A percentile compares a stretch with the other conserved stretches of the same genome.
These are phyloP conservation scores for Echinosophora koreensis DNA, from an alignment of 306 rosid species.

Conservation along the genomic window DNA sequence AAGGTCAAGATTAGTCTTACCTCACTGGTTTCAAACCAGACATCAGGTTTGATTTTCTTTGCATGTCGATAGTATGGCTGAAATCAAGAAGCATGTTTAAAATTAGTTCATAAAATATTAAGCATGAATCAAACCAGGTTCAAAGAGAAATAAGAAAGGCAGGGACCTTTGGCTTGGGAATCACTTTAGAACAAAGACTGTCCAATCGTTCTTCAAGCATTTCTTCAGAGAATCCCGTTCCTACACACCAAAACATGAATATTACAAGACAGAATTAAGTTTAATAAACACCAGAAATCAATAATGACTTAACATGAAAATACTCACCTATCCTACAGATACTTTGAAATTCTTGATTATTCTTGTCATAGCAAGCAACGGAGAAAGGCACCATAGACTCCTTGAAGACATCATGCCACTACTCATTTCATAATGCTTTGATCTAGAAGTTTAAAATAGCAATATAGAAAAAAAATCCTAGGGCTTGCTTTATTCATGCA, in stretches of 20 bases:
- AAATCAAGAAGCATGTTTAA: slow-evolving; percentile 41
- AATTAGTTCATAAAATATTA: slow-evolving; percentile 41
- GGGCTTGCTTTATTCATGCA: slow-evolving; percentile 19
- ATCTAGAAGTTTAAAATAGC: slow-evolving; percentile 28
- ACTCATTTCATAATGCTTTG: slow-evolving; percentile 36
- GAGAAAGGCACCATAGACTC: slow-evolving; percentile 92
- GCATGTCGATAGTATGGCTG: slow-evolving; percentile 79
- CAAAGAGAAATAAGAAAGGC: slow-evolving; percentile 37
- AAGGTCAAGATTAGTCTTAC: slow-evolving; percentile 47
- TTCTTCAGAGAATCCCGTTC: slow-evolving; percentile 86
- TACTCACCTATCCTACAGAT: slow-evolving; percentile 89
- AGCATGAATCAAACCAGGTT: slow-evolving; percentile 11
- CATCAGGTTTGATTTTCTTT: slow-evolving; percentile 81
- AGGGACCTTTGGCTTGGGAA: slow-evolving; percentile 80
- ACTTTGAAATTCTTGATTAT: slow-evolving; percentile 92
- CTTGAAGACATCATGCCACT: slow-evolving; percentile 56
- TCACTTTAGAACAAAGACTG: slow-evolving; percentile 78
- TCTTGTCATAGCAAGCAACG: slow-evolving; percentile 82
- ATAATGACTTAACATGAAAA: slow-evolving; percentile 33
- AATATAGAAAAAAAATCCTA: slow-evolving; percentile 34
- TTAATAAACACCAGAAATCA: slow-evolving; percentile 27
- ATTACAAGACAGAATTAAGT: slow-evolving; percentile 42
- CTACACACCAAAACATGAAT: slow-evolving; percentile 50
- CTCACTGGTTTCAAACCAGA: slow-evolving; percentile 93
- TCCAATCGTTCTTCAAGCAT: slow-evolving; percentile 77